Evolutionary conservation across 176 grass and related monocot species (phyloP), one percentile per base, ranked within the genome.

Genomic region (Leersia perrieri): DNA sequence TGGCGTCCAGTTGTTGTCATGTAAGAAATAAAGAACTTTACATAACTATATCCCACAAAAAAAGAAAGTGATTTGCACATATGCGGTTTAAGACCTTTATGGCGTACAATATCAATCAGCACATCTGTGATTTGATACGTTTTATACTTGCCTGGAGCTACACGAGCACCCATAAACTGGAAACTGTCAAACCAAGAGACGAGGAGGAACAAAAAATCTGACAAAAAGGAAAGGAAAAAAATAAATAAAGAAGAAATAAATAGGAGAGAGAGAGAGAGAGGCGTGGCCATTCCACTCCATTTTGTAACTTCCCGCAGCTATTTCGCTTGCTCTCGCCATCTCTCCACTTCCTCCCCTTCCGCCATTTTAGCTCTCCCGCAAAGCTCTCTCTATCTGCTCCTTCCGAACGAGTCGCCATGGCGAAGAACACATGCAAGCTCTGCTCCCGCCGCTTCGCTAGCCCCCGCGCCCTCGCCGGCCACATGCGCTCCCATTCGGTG

Each of bases 401-500:
- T 18, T 51, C 5, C 20, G 49, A 53, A 20, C 20, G 49, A 53
- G 49, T 73, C 64, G 80, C 71, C 61, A 97, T 97, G 94, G 76
- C 71, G n/a, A 88, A 88, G 87, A 84, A 42, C 91, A 60, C 80
- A 71, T 94, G 92, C 83, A 91, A 84, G 83, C 66, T 87, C 80
- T 91, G 92, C 89, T 83, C 14, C 84, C 92, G 92, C 87, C 89
- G 89, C 87, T 94, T 94, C 83, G 42, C 76, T 3, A 94, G 84
- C n/a, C 86, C 83, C 82, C 87, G 85, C 26, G 89, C 89, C 36
- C 86, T 97, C 9, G 87, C 88, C 5, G 87, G 92, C 15, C 92
- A 98, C 86, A 94, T 89, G 88, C 88, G 92, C n/a, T 98, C 83
- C 33, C 94, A 97, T 75, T 87, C 84, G 18, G 9, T 86, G 36